Percentiles rank a stretch among this genome's conserved stretches.
Evolutionary conservation across 148 eudicot genomes (phyloP).

Genomic region (Polygonum maritimum): DNA sequence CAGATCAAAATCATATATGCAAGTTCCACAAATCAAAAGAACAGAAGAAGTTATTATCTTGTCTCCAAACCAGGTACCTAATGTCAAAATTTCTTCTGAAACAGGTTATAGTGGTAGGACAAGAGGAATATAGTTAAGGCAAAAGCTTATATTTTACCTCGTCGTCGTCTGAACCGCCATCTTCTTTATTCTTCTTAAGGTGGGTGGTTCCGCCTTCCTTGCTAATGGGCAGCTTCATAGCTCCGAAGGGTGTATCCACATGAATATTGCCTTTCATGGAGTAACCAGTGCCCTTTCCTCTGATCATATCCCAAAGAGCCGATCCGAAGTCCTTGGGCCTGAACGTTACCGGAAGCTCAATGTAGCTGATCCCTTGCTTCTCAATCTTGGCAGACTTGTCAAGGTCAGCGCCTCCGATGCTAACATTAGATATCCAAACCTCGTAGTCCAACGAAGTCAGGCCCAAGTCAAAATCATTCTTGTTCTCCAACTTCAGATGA

Average conservation of each 20-base stretch:
- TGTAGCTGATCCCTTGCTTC: conserved; percentile 42
- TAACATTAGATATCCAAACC: conserved; percentile 70
- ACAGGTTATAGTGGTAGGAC: not conserved
- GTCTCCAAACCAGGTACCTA: not conserved
- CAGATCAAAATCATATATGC: not conserved
- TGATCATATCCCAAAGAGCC: conserved; percentile 91
- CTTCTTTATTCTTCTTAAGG: conserved; percentile 69
- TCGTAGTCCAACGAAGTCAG: conserved; percentile 75
- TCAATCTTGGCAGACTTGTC: conserved; percentile 47
- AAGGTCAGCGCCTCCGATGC: conserved; percentile 75
- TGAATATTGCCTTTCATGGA: conserved; percentile 75
- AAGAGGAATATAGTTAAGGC: not conserved
- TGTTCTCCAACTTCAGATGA: conserved; percentile 78
- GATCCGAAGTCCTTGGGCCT: conserved; percentile 93
- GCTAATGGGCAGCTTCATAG: conserved; percentile 76
- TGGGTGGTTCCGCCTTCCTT: conserved; percentile 85
- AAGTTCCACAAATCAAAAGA: not conserved
- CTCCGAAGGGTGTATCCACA: conserved; percentile 88
- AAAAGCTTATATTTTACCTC: conserved; percentile 29
- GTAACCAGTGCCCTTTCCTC: conserved; percentile 88
- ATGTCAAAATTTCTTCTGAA: not conserved
- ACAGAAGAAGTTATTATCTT: not conserved
- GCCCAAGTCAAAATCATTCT: conserved; percentile 86
- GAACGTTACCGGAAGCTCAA: conserved; percentile 73
- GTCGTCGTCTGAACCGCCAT: conserved; percentile 59